Evolutionary conservation across 768 basidiomycete species (phyloP).

Genomic region (Mrakia gelida): DNA sequence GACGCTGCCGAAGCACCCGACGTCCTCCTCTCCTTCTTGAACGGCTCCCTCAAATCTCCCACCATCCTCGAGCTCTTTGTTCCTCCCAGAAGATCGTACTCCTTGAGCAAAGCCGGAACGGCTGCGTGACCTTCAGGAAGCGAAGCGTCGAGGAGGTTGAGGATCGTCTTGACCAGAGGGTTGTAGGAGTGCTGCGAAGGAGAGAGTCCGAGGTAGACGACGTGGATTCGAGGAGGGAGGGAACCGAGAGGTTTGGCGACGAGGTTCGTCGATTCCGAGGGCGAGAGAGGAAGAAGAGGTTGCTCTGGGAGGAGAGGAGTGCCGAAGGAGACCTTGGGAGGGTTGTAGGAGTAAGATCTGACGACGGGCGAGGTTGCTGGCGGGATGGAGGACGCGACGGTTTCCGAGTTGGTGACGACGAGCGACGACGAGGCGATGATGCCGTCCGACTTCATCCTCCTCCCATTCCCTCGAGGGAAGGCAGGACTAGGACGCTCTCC

Average conservation of each 20-base stretch:
- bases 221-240: constrained; percentile 13
- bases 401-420: neutral
- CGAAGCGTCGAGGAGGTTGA: neutral
- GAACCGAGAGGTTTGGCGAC: neutral
- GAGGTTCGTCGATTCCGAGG: neutral
- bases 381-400: neutral
- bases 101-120: constrained; percentile 1
- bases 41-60: neutral
- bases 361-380: neutral
- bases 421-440: neutral
- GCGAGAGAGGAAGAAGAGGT: neutral
- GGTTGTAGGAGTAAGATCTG: neutral
- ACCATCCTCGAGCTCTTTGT: constrained; percentile 12
- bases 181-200: neutral
- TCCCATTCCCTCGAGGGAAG: constrained; percentile 6
- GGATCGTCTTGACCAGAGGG: neutral
- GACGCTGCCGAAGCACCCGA: neutral
- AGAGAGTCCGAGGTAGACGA: neutral
- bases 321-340: no score
- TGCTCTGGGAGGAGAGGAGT: neutral
- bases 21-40: constrained; percentile 10
- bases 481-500: neutral
- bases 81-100: constrained; percentile 12
- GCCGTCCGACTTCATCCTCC: neutral
- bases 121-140: neutral